Conservation (phyloP, 2,329 filamentous ascomycete genomes). For the Graphilbum ipis-grandicollis region DNA sequence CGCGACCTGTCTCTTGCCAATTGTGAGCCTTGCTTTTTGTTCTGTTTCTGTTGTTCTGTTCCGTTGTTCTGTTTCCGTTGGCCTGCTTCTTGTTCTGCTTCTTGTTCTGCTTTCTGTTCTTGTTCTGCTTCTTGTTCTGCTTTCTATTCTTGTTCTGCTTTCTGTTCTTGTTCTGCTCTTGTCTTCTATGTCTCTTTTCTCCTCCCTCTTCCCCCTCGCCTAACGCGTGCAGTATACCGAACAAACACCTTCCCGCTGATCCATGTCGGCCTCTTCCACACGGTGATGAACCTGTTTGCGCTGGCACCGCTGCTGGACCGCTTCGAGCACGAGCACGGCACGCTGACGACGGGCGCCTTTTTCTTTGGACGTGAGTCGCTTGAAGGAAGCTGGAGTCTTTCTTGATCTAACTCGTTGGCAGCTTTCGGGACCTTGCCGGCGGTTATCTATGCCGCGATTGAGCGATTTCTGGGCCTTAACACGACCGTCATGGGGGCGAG, state of each 20-base stretch:
- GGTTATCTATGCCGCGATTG: conserved; percentile 60
- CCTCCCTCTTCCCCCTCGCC: too few species aligned
- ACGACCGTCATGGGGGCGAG: conserved; percentile 67
- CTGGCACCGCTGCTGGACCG: conserved; percentile 79
- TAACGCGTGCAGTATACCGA: conserved; percentile 54
- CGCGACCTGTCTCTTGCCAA: conserved; percentile 52
- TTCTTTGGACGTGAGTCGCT: conserved; percentile 74
- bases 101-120: too few species aligned
- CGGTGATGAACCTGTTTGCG: conserved; percentile 61
- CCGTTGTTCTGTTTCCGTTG: too few species aligned
- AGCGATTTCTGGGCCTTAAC: conserved; percentile 56
- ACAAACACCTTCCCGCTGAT: conserved; percentile 85
- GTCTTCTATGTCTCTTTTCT: too few species aligned
- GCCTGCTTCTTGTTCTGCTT: too few species aligned
- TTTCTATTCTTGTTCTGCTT: too few species aligned
- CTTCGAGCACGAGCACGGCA: conserved; percentile 87
- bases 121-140: too few species aligned
- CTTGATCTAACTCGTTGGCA: conserved; percentile 15
- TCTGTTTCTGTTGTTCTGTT: too few species aligned
- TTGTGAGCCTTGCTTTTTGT: too few species aligned
- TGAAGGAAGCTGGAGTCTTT: neutral
- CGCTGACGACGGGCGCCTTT: conserved; percentile 67
- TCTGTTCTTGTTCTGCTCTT: too few species aligned
- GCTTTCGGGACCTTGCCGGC: conserved; percentile 70
- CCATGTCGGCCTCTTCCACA: conserved; percentile 66